Conservation (phyloP, 148 eudicot species). For the Suaeda aralocaspica region DNA sequence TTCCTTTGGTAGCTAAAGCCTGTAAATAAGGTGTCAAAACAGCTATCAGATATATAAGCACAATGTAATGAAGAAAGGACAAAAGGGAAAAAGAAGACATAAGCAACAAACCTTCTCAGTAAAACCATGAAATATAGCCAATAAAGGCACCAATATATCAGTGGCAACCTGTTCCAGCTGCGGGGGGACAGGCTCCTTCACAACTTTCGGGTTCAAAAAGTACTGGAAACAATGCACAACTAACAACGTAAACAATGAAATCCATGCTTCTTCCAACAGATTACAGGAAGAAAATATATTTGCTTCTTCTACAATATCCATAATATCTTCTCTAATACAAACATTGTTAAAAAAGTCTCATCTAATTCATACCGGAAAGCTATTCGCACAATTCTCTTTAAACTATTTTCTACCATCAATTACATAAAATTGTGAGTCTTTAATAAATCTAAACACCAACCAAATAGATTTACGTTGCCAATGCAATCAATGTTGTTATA, state of each 20-base stretch:
- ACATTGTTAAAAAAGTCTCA: background rate
- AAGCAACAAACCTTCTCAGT: conserved; percentile 44
- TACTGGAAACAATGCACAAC: conserved; percentile 40
- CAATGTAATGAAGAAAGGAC: background rate
- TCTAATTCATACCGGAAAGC: background rate
- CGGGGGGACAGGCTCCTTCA: conserved; percentile 70
- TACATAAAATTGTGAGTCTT: too few relatives aligned
- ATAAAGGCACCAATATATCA: conserved; percentile 59
- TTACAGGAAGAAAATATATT: background rate
- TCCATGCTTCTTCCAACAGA: background rate
- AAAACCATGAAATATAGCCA: conserved; percentile 43
- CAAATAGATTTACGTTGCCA: too few relatives aligned
- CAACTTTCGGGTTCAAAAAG: conserved; percentile 70
- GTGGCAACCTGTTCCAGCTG: conserved; percentile 59
- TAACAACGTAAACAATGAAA: conserved; percentile 12
- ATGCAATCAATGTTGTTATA: too few relatives aligned
- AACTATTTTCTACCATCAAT: too few relatives aligned
- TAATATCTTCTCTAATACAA: background rate
- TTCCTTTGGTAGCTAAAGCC: conserved; percentile 34
- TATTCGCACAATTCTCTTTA: background rate
- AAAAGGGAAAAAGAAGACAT: background rate
- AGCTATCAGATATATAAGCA: background rate
- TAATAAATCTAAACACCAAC: too few relatives aligned
- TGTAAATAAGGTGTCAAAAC: conserved; percentile 17
- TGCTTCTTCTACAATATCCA: background rate